Base-by-base conservation (phyloP, 345 rosid genomes). In the Garcia nutans region DNA sequence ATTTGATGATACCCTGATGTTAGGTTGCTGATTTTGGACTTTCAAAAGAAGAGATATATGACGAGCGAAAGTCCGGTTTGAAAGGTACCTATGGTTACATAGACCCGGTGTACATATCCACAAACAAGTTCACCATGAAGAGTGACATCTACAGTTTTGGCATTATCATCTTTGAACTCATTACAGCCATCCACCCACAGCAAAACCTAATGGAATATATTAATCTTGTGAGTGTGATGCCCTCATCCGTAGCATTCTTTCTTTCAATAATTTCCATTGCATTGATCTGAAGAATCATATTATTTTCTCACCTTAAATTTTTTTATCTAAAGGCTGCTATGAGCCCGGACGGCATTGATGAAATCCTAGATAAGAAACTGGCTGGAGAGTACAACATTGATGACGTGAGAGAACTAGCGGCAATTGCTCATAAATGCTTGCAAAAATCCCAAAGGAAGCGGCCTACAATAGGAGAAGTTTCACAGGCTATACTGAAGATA, bases 21-120 rank as follows among this genome's bases (percentile, higher is more conserved):
- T 76, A 96, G 99, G 98, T 96, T 77, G 98, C 99, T 22, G 98
- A 96, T 84, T 96, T 96, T 26, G 98, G 99, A 73, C 85, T 96
- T 68, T 96, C 99, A 8, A 96, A 88, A 79, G 97, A 93, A 86
- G 96, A 89, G 83, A 88, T 81, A 50, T 89, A 87, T 20, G 93
- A 96, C 55, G 92, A 91, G 70, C 85, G 85, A 65, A 88, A 79
- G 68, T 93, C 98, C 0, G 88, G 98, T 72, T 81, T 96, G 77
- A 93, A 93, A 85, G 99, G 97, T 31, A 96, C 98, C 66, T 92
- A 93, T 54, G 99, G 98, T 64, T 96, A 93, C 85, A 88, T 96
- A 67, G 99, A 93, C 78, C 97, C 97, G 3, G 85, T 77, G 3
- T 93, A 96, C 83, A 84, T 96, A 62, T 88, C 98, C 3, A 89